Percentiles rank a stretch among this genome's conserved stretches.
Conservation (phyloP, 176 grass and related monocot species). For the Raddia distichophylla region DNA sequence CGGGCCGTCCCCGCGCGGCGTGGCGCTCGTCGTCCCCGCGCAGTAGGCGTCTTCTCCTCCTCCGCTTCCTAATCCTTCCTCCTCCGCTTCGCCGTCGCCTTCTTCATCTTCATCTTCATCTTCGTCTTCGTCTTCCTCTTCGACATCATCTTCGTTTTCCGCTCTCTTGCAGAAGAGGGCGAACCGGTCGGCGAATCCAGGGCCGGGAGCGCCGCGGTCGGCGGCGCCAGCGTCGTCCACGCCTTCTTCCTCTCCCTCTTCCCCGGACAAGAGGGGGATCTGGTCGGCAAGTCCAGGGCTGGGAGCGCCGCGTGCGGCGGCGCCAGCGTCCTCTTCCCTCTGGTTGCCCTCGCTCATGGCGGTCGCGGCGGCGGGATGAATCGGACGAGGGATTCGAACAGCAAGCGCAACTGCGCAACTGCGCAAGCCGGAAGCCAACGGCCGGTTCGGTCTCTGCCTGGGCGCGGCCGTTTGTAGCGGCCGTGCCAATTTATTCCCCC, state of each 20-base stretch:
- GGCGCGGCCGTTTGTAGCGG: background rate
- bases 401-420: background rate
- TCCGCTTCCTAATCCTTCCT: background rate
- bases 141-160: too few species aligned
- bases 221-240: background rate
- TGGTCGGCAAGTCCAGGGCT: background rate
- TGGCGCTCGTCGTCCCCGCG: background rate
- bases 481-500: slow-evolving; percentile 11
- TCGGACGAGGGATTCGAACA: background rate
- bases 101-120: background rate
- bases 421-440: background rate
- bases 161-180: too few species aligned
- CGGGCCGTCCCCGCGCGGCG: background rate
- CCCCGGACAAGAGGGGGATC: slow-evolving; percentile 8
- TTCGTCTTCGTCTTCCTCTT: too few species aligned
- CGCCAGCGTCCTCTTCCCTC: background rate
- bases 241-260: background rate
- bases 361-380: background rate
- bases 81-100: background rate
- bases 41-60: background rate
- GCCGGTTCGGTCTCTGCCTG: background rate
- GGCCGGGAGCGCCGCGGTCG: too few species aligned
- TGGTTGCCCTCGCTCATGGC: background rate
- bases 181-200: too few species aligned
- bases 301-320: background rate